Conservation (phyloP, 345 rosid species). For the Arabis alpina region DNA sequence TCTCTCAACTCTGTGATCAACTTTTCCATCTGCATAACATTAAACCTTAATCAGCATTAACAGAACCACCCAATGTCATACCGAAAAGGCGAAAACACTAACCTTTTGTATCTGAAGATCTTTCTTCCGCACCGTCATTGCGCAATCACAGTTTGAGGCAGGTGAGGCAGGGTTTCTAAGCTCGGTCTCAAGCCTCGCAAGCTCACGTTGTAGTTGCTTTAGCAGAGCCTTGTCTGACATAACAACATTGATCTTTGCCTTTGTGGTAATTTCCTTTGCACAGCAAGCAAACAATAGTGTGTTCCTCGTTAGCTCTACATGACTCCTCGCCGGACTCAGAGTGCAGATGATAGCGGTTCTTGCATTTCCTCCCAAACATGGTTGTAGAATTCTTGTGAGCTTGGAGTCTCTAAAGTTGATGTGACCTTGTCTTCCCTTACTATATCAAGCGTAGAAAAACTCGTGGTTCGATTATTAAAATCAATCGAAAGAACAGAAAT, state of each 20-base stretch:
- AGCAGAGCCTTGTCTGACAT: slow-evolving; percentile 98
- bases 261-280: slow-evolving; percentile 94
- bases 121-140: slow-evolving; percentile 68
- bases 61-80: too few species aligned
- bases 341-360: slow-evolving; percentile 97
- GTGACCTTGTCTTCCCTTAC: slow-evolving; percentile 93
- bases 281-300: slow-evolving; percentile 96
- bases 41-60: too few species aligned
- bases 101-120: slow-evolving; percentile 95
- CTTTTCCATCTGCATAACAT: slow-evolving; percentile 72
- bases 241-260: slow-evolving; percentile 93
- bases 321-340: slow-evolving; percentile 96
- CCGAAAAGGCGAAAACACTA: background rate
- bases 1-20: slow-evolving; percentile 71
- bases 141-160: slow-evolving; percentile 66
- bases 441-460: slow-evolving; percentile 38
- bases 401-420: slow-evolving; percentile 98
- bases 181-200: slow-evolving; percentile 91
- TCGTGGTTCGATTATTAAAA: background rate
- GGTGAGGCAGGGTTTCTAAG: slow-evolving; percentile 69
- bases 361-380: slow-evolving; percentile 97
- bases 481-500: background rate
- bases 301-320: slow-evolving; percentile 94
- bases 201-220: slow-evolving; percentile 86
- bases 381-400: slow-evolving; percentile 92